Evolutionary conservation across 331 rosid species (phyloP).

Genomic region (Ulmus americana): DNA sequence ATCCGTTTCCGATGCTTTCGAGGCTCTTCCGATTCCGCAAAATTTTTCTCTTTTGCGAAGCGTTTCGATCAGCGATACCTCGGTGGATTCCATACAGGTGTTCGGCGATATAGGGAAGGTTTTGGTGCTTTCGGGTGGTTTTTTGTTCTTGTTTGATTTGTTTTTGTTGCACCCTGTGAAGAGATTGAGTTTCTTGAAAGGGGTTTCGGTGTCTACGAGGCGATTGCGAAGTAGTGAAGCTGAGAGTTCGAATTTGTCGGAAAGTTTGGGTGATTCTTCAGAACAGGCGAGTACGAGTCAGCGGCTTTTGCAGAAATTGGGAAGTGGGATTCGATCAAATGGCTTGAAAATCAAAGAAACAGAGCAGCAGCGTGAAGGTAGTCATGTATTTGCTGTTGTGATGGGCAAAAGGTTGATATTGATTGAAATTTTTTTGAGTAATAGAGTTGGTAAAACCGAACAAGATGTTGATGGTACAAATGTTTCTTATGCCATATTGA

Average conservation of each 20-base stretch:
- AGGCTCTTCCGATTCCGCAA: slow-evolving; percentile 21
- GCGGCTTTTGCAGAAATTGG: slow-evolving; percentile 62
- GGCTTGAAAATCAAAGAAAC: slow-evolving; percentile 60
- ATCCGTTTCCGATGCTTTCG: slow-evolving; percentile 19
- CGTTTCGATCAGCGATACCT: slow-evolving; percentile 41
- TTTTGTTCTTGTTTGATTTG: slow-evolving; percentile 57
- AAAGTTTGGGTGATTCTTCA: slow-evolving; percentile 16
- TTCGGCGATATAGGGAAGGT: slow-evolving; percentile 49
- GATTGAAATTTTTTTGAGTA: slow-evolving; percentile 55
- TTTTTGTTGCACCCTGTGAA: slow-evolving; percentile 40
- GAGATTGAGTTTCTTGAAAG: slow-evolving; percentile 54
- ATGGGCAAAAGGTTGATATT: slow-evolving; percentile 59
- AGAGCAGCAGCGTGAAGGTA: slow-evolving; percentile 38
- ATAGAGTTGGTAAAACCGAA: slow-evolving; percentile 44
- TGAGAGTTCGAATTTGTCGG: slow-evolving; percentile 44
- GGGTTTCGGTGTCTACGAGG: slow-evolving; percentile 49
- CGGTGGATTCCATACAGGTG: slow-evolving; percentile 46
- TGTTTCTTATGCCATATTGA: slow-evolving; percentile 55
- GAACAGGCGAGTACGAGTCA: slow-evolving; percentile 43
- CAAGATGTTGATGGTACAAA: slow-evolving; percentile 31
- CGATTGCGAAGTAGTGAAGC: slow-evolving; percentile 48
- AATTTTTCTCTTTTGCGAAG: slow-evolving; percentile 43
- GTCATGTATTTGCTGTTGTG: slow-evolving; percentile 51
- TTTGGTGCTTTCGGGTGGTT: slow-evolving; percentile 62
- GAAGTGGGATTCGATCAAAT: slow-evolving; percentile 54